These are phyloP conservation scores for Salmacisia buchloeana DNA, from an alignment of 1,284 basidiomycete species.

Conservation along the genomic window DNA sequence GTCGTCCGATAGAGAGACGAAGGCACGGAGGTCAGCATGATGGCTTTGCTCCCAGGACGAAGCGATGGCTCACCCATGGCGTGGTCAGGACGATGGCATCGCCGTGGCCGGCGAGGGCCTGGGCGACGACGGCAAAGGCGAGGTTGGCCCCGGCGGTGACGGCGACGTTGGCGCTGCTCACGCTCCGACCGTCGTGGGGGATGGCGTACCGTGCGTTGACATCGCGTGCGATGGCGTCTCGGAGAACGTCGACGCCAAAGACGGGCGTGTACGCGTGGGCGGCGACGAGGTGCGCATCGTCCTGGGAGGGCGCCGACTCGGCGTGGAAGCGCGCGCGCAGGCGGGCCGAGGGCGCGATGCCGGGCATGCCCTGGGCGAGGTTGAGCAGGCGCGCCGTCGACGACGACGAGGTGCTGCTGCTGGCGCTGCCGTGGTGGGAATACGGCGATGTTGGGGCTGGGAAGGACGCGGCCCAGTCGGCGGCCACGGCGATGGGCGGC, in stretches of 20 bases:
- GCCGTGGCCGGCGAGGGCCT: conserved; percentile 65
- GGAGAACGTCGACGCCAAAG: conserved; percentile 62
- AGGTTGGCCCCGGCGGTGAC: conserved; percentile 67
- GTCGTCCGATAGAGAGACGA: not conserved
- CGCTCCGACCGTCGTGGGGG: conserved; percentile 7
- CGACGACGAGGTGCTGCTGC: too few relatives aligned
- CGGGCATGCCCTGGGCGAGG: conserved; percentile 40
- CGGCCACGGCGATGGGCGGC: conserved; percentile 14
- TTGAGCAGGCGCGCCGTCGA: conserved; percentile 26
- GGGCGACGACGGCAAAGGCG: conserved; percentile 64
- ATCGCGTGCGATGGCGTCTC: conserved; percentile 62
- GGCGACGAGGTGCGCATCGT: conserved; percentile 24
- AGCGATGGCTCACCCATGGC: conserved; percentile 58
- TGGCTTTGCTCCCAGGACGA: not conserved
- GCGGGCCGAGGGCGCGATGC: conserved; percentile 21
- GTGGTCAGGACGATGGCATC: conserved; percentile 73
- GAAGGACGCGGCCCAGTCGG: conserved; percentile 11
- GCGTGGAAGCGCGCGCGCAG: conserved; percentile 24
- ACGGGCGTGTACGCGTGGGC: conserved; percentile 63
- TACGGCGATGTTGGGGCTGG: conserved; percentile 9
- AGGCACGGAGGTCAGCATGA: not conserved
- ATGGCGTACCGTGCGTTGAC: conserved; percentile 62
- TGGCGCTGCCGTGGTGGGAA: not conserved
- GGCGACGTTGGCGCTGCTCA: conserved; percentile 19
- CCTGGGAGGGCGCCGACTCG: conserved; percentile 3